Conservation (phyloP, 495 filamentous ascomycete genomes). For the Niebla homalea region DNA sequence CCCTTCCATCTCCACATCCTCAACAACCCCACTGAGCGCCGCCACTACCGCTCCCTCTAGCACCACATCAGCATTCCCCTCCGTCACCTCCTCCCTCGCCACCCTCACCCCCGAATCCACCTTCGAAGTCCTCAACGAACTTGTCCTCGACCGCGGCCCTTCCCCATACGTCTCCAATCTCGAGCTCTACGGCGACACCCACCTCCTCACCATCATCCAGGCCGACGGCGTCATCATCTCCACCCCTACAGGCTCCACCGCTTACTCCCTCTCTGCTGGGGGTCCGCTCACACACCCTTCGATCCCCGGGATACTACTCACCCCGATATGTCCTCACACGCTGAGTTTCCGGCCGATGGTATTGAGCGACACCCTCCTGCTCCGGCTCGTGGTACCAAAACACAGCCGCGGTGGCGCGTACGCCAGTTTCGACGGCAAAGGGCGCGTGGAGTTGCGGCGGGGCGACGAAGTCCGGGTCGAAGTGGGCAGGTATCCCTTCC, state of each 20-base stretch:
- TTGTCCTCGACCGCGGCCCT: constrained; percentile 93
- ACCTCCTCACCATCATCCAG: constrained; percentile 85
- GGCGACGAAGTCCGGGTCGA: constrained; percentile 93
- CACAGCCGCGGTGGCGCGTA: constrained; percentile 82
- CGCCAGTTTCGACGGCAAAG: constrained; percentile 93
- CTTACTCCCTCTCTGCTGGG: constrained; percentile 90
- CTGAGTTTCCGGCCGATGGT: constrained; percentile 96
- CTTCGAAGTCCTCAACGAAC: constrained; percentile 91
- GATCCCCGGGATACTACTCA: constrained; percentile 92
- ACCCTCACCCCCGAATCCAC: constrained; percentile 61
- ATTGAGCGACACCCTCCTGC: constrained; percentile 84
- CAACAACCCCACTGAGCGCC: background rate
- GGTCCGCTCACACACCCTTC: constrained; percentile 93
- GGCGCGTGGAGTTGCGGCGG: constrained; percentile 75
- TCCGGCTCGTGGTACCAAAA: constrained; percentile 74
- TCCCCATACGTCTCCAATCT: constrained; percentile 94
- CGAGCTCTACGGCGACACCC: constrained; percentile 86
- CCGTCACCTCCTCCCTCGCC: background rate
- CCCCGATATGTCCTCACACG: constrained; percentile 94
- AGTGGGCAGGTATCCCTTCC: constrained; percentile 90
- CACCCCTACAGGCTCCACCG: constrained; percentile 86
- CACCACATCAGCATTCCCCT: constrained; percentile 15
- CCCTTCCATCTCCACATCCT: background rate
- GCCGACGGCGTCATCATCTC: constrained; percentile 96
- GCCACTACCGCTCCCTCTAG: background rate